Percentiles rank a stretch among this genome's conserved stretches.
phyloP scores from a whole-genome alignment of 306 rosid species.

The Castanospermum australe region DNA sequence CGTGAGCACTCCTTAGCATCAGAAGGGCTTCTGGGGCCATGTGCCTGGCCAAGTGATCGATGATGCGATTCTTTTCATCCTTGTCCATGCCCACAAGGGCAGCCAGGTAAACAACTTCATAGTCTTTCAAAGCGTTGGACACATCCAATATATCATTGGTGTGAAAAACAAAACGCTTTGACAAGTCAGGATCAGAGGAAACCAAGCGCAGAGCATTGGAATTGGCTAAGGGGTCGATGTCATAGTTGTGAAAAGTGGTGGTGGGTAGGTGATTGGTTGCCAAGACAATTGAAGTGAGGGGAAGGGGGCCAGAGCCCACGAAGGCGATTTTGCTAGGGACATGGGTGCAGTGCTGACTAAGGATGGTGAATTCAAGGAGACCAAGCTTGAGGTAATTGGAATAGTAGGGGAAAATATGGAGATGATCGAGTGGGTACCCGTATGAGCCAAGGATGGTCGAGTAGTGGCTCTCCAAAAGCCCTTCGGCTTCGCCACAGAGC shows the following conservation, averaged over 20 bases:
- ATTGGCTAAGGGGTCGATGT: conserved; percentile 67
- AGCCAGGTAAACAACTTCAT: conserved; percentile 78
- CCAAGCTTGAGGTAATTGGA: conserved; percentile 75
- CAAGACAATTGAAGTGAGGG: conserved; percentile 76
- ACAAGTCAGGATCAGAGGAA: conserved; percentile 54
- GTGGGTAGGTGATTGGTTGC: conserved; percentile 65
- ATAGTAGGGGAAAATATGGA: conserved; percentile 73
- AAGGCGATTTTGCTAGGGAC: conserved; percentile 58
- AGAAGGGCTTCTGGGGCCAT: conserved; percentile 74
- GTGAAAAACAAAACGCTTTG: conserved; percentile 65
- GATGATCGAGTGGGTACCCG: conserved; percentile 51
- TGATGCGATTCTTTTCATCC: conserved; percentile 51
- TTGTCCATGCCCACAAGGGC: conserved; percentile 87
- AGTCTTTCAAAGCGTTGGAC: conserved; percentile 40
- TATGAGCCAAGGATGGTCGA: conserved; percentile 49
- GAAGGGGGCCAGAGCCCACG: conserved; percentile 92
- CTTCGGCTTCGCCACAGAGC: conserved; percentile 78
- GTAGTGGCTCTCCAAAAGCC: conserved; percentile 64
- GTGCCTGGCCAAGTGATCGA: conserved; percentile 57
- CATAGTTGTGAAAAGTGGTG: conserved; percentile 73
- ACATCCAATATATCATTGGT: conserved; percentile 67
- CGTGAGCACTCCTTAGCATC: conserved; percentile 89
- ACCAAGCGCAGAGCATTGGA: conserved; percentile 57
- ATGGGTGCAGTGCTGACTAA: conserved; percentile 43
- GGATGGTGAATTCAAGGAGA: conserved; percentile 70